Evolutionary conservation across 257 asterid genomes (phyloP).

Genomic region (Haberlea rhodopensis): DNA sequence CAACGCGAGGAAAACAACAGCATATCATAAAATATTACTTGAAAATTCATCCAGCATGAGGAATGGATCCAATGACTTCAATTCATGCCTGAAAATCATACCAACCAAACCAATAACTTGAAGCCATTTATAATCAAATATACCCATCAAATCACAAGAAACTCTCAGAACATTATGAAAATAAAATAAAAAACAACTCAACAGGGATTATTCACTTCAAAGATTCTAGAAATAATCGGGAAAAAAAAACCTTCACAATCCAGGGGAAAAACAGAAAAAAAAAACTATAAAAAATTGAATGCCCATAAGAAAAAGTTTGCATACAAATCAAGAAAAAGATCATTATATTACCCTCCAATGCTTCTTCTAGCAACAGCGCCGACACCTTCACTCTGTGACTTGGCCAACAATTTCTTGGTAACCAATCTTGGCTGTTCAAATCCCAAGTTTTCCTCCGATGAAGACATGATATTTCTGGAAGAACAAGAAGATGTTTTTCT

Average conservation of each 20-base stretch:
- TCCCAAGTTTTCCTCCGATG: constrained; percentile 33
- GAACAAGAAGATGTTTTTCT: neutral
- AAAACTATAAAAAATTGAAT: neutral
- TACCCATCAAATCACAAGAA: neutral
- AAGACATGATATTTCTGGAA: constrained; percentile 46
- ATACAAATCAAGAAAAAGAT: neutral
- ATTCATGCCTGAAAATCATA: constrained; percentile 60
- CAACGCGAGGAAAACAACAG: neutral
- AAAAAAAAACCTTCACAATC: neutral
- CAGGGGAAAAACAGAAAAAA: neutral
- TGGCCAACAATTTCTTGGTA: constrained; percentile 58
- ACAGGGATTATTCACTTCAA: neutral
- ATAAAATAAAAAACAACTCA: constrained; percentile 5
- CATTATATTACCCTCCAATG: constrained; percentile 70
- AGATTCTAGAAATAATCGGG: neutral
- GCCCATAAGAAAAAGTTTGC: neutral
- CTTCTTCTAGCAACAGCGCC: constrained; percentile 87
- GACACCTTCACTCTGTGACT: constrained; percentile 67
- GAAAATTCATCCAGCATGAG: constrained; percentile 83
- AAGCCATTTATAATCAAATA: neutral
- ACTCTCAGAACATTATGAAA: neutral
- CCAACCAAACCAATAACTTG: constrained; percentile 1
- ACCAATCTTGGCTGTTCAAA: constrained; percentile 70
- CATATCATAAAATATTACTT: constrained; percentile 37
- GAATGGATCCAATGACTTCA: constrained; percentile 83